Conservation (phyloP, 2,329 filamentous ascomycete species). For the Blumeriella jaapii region DNA sequence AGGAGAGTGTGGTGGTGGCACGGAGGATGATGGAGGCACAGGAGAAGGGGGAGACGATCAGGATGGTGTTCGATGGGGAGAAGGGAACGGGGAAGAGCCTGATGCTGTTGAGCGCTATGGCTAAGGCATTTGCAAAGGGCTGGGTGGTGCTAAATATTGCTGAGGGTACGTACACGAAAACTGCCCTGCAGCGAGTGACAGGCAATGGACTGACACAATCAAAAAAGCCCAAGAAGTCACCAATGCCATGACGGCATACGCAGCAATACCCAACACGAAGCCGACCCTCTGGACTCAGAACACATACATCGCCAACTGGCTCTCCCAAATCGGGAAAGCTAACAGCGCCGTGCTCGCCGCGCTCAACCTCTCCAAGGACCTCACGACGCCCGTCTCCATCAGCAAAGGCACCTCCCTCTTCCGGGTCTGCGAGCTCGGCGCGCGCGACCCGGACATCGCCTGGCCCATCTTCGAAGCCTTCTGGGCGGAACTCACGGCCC, state of each 20-base stretch:
- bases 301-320: slow-evolving; percentile 60
- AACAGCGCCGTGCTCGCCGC: slow-evolving; percentile 54
- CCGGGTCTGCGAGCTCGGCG: slow-evolving; percentile 55
- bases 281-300: slow-evolving; percentile 64
- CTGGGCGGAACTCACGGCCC: slow-evolving; percentile 63
- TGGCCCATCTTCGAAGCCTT: slow-evolving; percentile 73
- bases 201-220: slow-evolving; percentile 3
- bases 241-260: slow-evolving; percentile 71
- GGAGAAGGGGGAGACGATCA: slow-evolving; percentile 41
- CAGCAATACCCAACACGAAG: slow-evolving; percentile 48
- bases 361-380: slow-evolving; percentile 38
- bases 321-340: slow-evolving; percentile 60
- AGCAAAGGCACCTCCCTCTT: slow-evolving; percentile 50
- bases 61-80: slow-evolving; percentile 61
- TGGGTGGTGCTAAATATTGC: slow-evolving; percentile 88
- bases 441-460: slow-evolving; percentile 63
- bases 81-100: slow-evolving; percentile 78
- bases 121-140: slow-evolving; percentile 67
- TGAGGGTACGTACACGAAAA: slow-evolving; percentile 52
- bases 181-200: not conserved
- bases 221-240: slow-evolving; percentile 64
- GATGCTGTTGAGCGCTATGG: slow-evolving; percentile 70
- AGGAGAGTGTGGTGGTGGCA: slow-evolving; percentile 66
- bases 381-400: slow-evolving; percentile 46
- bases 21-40: slow-evolving; percentile 47